Percentiles rank a stretch among this genome's conserved stretches.
Conservation (phyloP, 805 yeast species). For the Ogataea angusta region DNA sequence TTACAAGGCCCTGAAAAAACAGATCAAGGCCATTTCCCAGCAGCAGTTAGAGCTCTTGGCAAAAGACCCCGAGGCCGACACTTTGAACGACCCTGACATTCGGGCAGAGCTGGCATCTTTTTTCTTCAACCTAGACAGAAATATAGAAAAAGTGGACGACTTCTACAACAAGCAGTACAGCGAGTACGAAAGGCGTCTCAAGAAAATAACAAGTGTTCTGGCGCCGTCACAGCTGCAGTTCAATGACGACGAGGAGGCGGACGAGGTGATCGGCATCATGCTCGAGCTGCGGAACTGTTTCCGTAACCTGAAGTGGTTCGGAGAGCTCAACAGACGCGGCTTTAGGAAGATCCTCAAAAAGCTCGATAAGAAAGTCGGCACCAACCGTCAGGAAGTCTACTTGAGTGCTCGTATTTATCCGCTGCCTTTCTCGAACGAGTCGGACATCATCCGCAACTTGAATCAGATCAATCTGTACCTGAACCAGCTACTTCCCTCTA, state of each 20-base stretch:
- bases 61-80: slow-evolving; percentile 28
- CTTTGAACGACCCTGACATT: slow-evolving; percentile 41
- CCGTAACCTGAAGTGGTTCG: slow-evolving; percentile 88
- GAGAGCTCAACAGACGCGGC: slow-evolving; percentile 88
- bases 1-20: slow-evolving; percentile 79
- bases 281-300: slow-evolving; percentile 73
- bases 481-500: slow-evolving; percentile 48
- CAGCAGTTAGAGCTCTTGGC: slow-evolving; percentile 36
- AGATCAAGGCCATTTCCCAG: slow-evolving; percentile 60
- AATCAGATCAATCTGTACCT: slow-evolving; percentile 49
- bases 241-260: slow-evolving; percentile 50
- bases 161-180: slow-evolving; percentile 70
- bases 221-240: slow-evolving; percentile 27
- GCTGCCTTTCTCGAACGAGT: slow-evolving; percentile 72
- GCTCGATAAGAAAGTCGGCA: slow-evolving; percentile 78
- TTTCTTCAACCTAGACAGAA: slow-evolving; percentile 74
- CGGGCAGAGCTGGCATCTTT: slow-evolving; percentile 56
- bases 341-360: slow-evolving; percentile 86
- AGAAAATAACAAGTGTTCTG: slow-evolving; percentile 41
- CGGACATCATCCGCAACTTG: slow-evolving; percentile 53
- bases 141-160: slow-evolving; percentile 75
- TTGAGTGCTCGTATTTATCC: slow-evolving; percentile 67
- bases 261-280: slow-evolving; percentile 63
- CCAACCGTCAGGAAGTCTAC: slow-evolving; percentile 52
- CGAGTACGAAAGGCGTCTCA: slow-evolving; percentile 72